A percentile compares a stretch with the other conserved stretches of the same genome.
Conservation (phyloP, 2,329 filamentous ascomycete genomes). For the Fusarium metavorans region DNA sequence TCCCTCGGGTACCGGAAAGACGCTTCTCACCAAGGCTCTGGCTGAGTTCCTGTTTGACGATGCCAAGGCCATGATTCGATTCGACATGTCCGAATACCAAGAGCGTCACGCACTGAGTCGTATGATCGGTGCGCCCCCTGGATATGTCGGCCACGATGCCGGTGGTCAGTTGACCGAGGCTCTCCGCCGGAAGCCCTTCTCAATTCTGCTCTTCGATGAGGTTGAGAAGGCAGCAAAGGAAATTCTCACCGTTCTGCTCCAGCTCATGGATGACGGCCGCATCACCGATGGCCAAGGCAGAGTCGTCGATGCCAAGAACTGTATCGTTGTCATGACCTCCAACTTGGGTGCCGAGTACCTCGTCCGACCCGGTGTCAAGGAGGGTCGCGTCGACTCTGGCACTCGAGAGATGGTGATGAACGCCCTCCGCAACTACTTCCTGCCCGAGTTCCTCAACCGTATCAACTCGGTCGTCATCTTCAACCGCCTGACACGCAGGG, state of each 20-base stretch:
- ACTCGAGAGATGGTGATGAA: constrained; percentile 92
- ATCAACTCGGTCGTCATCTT: constrained; percentile 98
- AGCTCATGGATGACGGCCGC: constrained; percentile 98
- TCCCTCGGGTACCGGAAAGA: constrained; percentile 98
- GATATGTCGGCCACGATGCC: constrained; percentile 96
- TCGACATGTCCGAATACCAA: constrained; percentile 99
- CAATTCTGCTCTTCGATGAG: constrained; percentile 96
- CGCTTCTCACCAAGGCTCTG: constrained; percentile 93
- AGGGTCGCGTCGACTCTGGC: constrained; percentile 86
- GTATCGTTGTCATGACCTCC: constrained; percentile 99
- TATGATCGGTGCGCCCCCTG: constrained; percentile 97
- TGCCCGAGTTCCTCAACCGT: constrained; percentile 98
- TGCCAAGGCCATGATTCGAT: constrained; percentile 95
- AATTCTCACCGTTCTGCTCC: constrained; percentile 94
- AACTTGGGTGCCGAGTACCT: constrained; percentile 96
- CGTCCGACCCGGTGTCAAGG: constrained; percentile 79
- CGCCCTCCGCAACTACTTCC: constrained; percentile 92
- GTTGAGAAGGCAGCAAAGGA: constrained; percentile 99
- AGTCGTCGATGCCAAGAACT: constrained; percentile 95
- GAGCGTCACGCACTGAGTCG: constrained; percentile 94
- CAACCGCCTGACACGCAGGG: constrained; percentile 89
- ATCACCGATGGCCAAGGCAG: constrained; percentile 98
- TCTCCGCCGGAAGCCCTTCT: constrained; percentile 94
- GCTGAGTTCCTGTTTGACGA: constrained; percentile 99
- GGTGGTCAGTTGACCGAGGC: constrained; percentile 96